Percentiles rank a stretch among this genome's conserved stretches.
phyloP scores from a whole-genome alignment of 371 early-diverging fungal species.

The Rhizopus arrhizus region DNA sequence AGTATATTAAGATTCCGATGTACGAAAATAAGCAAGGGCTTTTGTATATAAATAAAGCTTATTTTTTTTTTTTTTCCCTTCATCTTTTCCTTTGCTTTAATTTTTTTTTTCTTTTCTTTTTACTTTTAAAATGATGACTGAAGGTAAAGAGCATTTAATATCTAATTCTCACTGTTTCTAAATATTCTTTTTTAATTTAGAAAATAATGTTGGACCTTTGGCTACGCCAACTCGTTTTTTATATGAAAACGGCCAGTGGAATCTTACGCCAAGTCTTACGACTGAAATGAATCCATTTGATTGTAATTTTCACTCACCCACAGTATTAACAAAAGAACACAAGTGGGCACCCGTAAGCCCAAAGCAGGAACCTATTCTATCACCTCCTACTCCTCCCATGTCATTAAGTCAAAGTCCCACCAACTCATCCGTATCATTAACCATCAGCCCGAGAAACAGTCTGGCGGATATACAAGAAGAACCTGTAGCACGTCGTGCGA shows the following conservation, averaged over 20 bases:
- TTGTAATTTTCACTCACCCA: conserved; percentile 23
- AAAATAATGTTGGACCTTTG: conserved; percentile 18
- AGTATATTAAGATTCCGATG: too few species aligned
- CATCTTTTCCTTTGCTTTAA: background rate
- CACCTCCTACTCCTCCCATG: conserved; percentile 28
- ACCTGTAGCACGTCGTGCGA: background rate
- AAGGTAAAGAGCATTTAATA: conserved; percentile 9
- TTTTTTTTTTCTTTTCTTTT: background rate
- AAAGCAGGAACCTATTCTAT: background rate
- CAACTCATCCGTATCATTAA: conserved; percentile 12
- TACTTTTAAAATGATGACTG: conserved; percentile 13
- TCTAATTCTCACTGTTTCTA: background rate
- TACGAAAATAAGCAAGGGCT: too few species aligned
- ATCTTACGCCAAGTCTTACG: conserved; percentile 27
- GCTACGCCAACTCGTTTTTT: conserved; percentile 42
- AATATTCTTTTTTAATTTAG: background rate
- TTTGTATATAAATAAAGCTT: background rate
- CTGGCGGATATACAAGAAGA: background rate
- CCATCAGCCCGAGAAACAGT: background rate
- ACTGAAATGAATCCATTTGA: conserved; percentile 42
- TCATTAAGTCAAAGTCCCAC: conserved; percentile 28
- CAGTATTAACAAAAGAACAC: background rate
- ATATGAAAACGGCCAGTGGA: conserved; percentile 39
- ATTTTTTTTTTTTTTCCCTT: background rate
- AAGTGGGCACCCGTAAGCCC: conserved; percentile 2